These are phyloP conservation scores for Rugonectria rugulosa DNA, from an alignment of 2,329 filamentous ascomycete genomes.

Conservation along the genomic window DNA sequence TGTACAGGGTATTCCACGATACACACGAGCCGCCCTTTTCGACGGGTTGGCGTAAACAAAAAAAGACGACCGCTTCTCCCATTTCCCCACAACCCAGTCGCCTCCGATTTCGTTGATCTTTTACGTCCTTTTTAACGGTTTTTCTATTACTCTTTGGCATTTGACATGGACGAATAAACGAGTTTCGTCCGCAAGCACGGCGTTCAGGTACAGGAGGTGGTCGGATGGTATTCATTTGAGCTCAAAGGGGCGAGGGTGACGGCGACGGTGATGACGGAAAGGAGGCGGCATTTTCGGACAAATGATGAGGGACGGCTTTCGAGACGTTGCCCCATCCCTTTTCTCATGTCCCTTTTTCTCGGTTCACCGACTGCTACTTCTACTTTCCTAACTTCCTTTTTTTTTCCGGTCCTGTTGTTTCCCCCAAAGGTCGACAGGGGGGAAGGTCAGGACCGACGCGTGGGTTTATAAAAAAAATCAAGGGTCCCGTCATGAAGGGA, in stretches of 20 bases:
- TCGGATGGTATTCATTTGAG: slow-evolving; percentile 24
- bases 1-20: slow-evolving; percentile 43
- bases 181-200: slow-evolving; percentile 39
- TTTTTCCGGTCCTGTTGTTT: slow-evolving; percentile 22
- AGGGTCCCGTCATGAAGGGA: background rate
- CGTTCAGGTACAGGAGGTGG: slow-evolving; percentile 40
- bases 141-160: slow-evolving; percentile 28
- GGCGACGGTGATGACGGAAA: slow-evolving; percentile 22
- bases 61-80: slow-evolving; percentile 22
- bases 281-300: slow-evolving; percentile 25
- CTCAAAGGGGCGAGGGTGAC: slow-evolving; percentile 24
- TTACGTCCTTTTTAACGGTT: slow-evolving; percentile 24
- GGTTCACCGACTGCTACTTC: slow-evolving; percentile 23
- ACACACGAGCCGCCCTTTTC: slow-evolving; percentile 32
- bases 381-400: slow-evolving; percentile 19
- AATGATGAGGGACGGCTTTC: slow-evolving; percentile 17
- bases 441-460: background rate
- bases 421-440: slow-evolving; percentile 10
- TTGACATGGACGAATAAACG: slow-evolving; percentile 32
- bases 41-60: slow-evolving; percentile 22
- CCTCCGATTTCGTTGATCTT: slow-evolving; percentile 23
- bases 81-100: slow-evolving; percentile 29
- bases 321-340: slow-evolving; percentile 27
- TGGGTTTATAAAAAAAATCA: background rate
- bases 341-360: slow-evolving; percentile 20